Evolutionary conservation across 2,329 filamentous ascomycete species (phyloP).

Genomic region (Trichoderma atroviride): DNA sequence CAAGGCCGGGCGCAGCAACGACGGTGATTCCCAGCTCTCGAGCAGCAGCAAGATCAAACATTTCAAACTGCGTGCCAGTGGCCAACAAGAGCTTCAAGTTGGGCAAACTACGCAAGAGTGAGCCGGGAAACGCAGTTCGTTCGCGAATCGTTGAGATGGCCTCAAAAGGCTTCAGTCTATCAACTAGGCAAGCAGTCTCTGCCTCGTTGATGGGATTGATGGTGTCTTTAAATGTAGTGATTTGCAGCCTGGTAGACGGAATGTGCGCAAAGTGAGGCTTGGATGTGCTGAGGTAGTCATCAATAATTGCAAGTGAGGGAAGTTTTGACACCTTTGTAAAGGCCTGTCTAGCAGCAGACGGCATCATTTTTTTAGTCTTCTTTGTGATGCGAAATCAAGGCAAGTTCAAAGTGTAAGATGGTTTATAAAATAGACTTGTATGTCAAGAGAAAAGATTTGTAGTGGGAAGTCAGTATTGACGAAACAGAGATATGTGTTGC

Average conservation of each 20-base stretch:
- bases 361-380: background rate
- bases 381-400: background rate
- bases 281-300: constrained; percentile 10
- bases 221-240: constrained; percentile 5
- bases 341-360: background rate
- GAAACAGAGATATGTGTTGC: background rate
- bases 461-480: background rate
- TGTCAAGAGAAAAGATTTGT: background rate
- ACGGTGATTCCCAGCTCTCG: constrained; percentile 41
- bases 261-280: constrained; percentile 1
- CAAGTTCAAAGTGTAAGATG: background rate
- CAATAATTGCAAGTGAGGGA: constrained; percentile 7
- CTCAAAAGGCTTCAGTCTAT: background rate
- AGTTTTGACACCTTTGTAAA: background rate
- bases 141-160: constrained; percentile 12
- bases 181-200: background rate
- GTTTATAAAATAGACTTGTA: background rate
- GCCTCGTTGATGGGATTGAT: background rate
- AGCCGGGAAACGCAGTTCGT: constrained; percentile 52
- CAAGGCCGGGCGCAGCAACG: constrained; percentile 17
- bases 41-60: constrained; percentile 59
- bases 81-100: constrained; percentile 66
- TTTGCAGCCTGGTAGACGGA: background rate
- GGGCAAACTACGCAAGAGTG: constrained; percentile 58
- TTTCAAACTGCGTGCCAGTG: constrained; percentile 61